Evolutionary conservation across 257 asterid genomes (phyloP), one percentile per base, ranked within the genome.

Genomic region (Rubia yunnanensis): DNA sequence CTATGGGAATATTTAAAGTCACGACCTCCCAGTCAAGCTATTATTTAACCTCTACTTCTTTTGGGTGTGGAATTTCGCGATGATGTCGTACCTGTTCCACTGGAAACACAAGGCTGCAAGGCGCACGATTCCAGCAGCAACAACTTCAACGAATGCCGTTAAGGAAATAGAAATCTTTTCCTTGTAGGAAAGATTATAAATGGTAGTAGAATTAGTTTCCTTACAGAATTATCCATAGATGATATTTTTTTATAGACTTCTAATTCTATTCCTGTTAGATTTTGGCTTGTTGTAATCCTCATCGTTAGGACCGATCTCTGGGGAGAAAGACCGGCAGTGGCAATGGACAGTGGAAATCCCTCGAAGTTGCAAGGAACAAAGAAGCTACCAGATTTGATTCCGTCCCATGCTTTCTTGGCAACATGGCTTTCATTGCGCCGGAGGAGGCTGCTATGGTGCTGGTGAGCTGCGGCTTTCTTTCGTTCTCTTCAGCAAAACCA

Each of bases 251-350:
- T n/a, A n/a, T n/a, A n/a, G n/a, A n/a, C n/a, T n/a, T n/a, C n/a
- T n/a, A n/a, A n/a, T n/a, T n/a, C n/a, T n/a, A n/a, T n/a, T n/a
- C n/a, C n/a, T n/a, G n/a, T n/a, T n/a, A n/a, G n/a, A n/a, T n/a
- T n/a, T n/a, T n/a, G n/a, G n/a, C n/a, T n/a, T n/a, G n/a, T n/a
- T n/a, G n/a, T n/a, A n/a, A n/a, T n/a, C n/a, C n/a, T n/a, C n/a
- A n/a, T n/a, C n/a, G n/a, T n/a, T n/a, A n/a, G n/a, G n/a, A n/a
- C 81, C 7, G 99, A 94, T 76, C 95, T 88, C 82, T 94, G 99
- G 31, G 98, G 98, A 41, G 95, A 88, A 22, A 90, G 75, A 44
- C 99, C 98, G 70, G 95, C 84, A 9, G 96, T 88, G 10, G 84
- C 95, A 31, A 91, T 70, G 60, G 94, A 74, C 18, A 94, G 95